Evolutionary conservation across 2,329 filamentous ascomycete species (phyloP).

Genomic region (Fusarium sp.): DNA sequence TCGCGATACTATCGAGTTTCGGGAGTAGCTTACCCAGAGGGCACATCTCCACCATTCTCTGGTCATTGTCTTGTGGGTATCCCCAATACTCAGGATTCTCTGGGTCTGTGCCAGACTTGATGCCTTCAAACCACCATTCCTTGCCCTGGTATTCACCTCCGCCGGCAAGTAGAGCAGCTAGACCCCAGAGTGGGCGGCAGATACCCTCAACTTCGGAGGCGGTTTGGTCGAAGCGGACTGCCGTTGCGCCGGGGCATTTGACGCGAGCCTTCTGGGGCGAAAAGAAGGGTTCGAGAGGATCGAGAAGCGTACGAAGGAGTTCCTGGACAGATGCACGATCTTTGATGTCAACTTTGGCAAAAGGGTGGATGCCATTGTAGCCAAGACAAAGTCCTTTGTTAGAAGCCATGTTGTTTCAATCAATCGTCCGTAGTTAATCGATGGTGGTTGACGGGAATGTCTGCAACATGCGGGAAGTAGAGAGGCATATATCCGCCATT

Average conservation of each 20-base stretch:
- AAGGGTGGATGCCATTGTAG: conserved; percentile 63
- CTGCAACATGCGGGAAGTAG: neutral
- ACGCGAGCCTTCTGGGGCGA: conserved; percentile 71
- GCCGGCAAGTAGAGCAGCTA: conserved; percentile 74
- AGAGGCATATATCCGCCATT: conserved; percentile 14
- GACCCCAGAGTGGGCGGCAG: conserved; percentile 76
- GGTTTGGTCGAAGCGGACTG: conserved; percentile 78
- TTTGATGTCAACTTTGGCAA: conserved; percentile 59
- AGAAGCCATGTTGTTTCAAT: conserved; percentile 30
- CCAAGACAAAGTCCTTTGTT: conserved; percentile 51
- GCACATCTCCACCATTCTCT: conserved; percentile 87
- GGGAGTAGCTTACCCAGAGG: conserved; percentile 62
- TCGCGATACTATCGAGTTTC: neutral
- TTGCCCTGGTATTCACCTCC: conserved; percentile 69
- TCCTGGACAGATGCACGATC: conserved; percentile 65
- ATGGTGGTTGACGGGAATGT: neutral
- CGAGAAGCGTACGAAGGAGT: conserved; percentile 68
- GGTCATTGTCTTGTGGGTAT: conserved; percentile 76
- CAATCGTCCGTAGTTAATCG: neutral
- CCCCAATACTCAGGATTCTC: conserved; percentile 77
- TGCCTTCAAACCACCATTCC: conserved; percentile 70
- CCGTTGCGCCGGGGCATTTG: conserved; percentile 71
- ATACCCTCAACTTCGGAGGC: conserved; percentile 80
- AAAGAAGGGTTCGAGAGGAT: conserved; percentile 75
- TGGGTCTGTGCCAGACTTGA: conserved; percentile 75